Percentiles rank a stretch among this genome's conserved stretches.
These are phyloP conservation scores for Heliamphora exappendiculata DNA, from an alignment of 148 eudicot genomes.

Conservation along the genomic window DNA sequence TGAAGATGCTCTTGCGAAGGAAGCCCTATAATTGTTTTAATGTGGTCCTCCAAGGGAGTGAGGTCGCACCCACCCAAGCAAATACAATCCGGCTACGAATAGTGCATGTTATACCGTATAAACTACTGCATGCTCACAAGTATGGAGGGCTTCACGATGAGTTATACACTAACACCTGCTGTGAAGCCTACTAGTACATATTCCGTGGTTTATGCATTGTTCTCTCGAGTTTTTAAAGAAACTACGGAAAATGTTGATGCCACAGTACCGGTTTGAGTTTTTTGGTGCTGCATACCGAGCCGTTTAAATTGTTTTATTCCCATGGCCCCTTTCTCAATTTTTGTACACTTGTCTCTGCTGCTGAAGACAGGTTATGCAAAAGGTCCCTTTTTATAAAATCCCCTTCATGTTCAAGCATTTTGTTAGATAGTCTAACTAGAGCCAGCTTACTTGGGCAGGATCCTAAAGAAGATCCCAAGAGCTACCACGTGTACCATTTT, in stretches of 20 bases:
- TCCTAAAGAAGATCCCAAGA: neutral
- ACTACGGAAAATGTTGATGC: neutral
- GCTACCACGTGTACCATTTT: slow-evolving; percentile 3
- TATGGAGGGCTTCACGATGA: too few relatives aligned
- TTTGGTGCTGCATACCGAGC: neutral
- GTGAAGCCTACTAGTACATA: too few relatives aligned
- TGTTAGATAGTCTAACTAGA: neutral
- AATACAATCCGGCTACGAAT: too few relatives aligned
- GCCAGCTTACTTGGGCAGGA: neutral
- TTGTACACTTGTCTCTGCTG: neutral
- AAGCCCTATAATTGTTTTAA: neutral
- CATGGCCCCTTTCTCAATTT: neutral
- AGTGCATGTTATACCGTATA: too few relatives aligned
- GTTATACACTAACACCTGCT: too few relatives aligned
- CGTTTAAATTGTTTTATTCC: too few relatives aligned
- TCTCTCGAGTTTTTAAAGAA: too few relatives aligned
- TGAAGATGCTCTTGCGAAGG: neutral
- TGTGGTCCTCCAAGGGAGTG: neutral
- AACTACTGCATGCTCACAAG: too few relatives aligned
- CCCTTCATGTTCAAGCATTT: neutral
- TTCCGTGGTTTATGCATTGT: too few relatives aligned
- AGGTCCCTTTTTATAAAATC: neutral
- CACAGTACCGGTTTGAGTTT: neutral
- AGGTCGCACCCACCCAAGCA: neutral
- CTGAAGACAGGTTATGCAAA: neutral